Percentiles rank a stretch among this genome's conserved stretches.
These are phyloP conservation scores for Metschnikowia colocasiae DNA, from an alignment of 805 yeast species.

Conservation along the genomic window DNA sequence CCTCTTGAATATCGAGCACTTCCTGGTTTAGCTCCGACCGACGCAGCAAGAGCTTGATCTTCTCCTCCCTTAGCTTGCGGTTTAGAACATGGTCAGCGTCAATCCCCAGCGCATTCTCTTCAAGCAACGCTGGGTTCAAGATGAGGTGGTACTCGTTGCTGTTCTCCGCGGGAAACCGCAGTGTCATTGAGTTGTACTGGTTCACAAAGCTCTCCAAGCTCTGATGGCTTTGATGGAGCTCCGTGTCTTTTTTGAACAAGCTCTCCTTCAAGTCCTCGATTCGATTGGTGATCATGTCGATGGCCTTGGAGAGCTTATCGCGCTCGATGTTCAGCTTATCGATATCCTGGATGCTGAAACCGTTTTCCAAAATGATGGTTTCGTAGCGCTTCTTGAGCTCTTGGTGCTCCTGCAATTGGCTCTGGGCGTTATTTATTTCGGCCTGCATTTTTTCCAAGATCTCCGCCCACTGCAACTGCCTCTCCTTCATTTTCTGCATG, in stretches of 20 bases:
- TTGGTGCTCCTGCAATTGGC: constrained; percentile 40
- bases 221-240: constrained; percentile 47
- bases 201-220: constrained; percentile 50
- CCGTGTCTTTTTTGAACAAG: constrained; percentile 47
- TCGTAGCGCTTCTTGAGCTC: constrained; percentile 41
- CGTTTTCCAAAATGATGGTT: constrained; percentile 44
- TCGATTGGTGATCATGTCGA: constrained; percentile 44
- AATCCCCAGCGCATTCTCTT: constrained; percentile 14
- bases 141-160: constrained; percentile 38
- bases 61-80: constrained; percentile 45
- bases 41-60: constrained; percentile 31
- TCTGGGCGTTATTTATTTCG: constrained; percentile 48
- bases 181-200: constrained; percentile 54
- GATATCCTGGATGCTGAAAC: constrained; percentile 59
- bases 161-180: constrained; percentile 39
- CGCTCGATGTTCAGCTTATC: constrained; percentile 62
- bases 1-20: constrained; percentile 53
- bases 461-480: constrained; percentile 61
- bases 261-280: constrained; percentile 45
- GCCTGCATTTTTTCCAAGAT: constrained; percentile 52
- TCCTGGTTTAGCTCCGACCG: constrained; percentile 37
- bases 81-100: constrained; percentile 38
- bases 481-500: constrained; percentile 60
- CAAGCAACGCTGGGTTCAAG: constrained; percentile 20
- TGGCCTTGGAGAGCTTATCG: constrained; percentile 50